phyloP scores from a whole-genome alignment of 2,329 filamentous ascomycete genomes.

The Trichoderma aggressivum region DNA sequence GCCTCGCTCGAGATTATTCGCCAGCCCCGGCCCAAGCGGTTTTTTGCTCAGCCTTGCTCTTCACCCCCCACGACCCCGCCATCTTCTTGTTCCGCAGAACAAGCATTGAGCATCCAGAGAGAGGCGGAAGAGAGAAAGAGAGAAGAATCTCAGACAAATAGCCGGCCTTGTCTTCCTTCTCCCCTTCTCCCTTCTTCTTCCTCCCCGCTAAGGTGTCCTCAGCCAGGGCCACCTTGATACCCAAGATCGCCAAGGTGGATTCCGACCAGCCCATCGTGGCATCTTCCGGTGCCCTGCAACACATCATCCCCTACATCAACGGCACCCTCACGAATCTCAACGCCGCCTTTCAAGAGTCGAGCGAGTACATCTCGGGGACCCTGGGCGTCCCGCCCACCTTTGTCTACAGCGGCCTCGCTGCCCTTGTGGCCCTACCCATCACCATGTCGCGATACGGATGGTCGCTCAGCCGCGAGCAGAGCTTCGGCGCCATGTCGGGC shows the following conservation, averaged over 20 bases:
- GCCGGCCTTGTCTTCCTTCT: neutral
- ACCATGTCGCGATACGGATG: slow-evolving; percentile 56
- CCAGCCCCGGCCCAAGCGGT: neutral
- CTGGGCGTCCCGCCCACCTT: slow-evolving; percentile 47
- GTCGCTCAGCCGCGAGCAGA: slow-evolving; percentile 42
- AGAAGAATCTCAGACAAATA: neutral
- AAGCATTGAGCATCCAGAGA: neutral
- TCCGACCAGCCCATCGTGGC: slow-evolving; percentile 55
- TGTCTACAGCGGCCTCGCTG: slow-evolving; percentile 50
- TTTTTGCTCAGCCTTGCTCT: slow-evolving; percentile 16
- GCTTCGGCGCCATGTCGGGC: slow-evolving; percentile 47
- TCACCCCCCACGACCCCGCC: slow-evolving; percentile 17
- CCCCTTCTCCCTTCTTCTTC: neutral
- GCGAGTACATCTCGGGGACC: slow-evolving; percentile 50
- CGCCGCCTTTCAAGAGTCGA: slow-evolving; percentile 45
- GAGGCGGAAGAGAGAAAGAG: neutral
- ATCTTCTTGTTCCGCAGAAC: slow-evolving; percentile 2
- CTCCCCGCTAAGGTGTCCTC: slow-evolving; percentile 32
- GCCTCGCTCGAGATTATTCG: slow-evolving; percentile 8
- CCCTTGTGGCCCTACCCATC: slow-evolving; percentile 47
- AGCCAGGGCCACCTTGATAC: slow-evolving; percentile 34
- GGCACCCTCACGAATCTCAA: slow-evolving; percentile 49
- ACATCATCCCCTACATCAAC: slow-evolving; percentile 57
- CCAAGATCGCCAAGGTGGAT: slow-evolving; percentile 56
- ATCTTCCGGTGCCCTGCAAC: slow-evolving; percentile 62